Base-by-base conservation (phyloP, 176 grass and related monocot species). In the Carex parvula region DNA sequence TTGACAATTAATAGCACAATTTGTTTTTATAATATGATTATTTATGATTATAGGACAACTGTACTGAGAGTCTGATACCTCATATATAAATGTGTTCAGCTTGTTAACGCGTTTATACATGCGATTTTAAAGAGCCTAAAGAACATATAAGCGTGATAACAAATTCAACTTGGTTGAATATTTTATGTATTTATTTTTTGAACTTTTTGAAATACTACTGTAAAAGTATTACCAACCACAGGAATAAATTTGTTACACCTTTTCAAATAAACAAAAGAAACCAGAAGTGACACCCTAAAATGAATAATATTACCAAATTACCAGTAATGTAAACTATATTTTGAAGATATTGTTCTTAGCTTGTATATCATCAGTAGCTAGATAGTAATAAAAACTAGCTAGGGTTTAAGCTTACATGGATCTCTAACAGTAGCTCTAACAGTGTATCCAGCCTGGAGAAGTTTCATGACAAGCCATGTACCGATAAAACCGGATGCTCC, bases 401-500 rank as follows among this genome's bases (percentile, higher is more conserved):
- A 77, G 5, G 12, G 0, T 56, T 55, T 17, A 12, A 39, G 67
- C 72, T 88, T 48, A 94, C 95, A 57, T 0, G 92, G 92, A 59
- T 93, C 95, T 84, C 92, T 88, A 24, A 98, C 87, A 50, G 92
- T 97, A 48, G 94, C 92, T 37, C 94, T 58, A 22, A 94, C 92
- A 20, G 80, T 79, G 90, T 97, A 97, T 8, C 92, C 94, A 4
- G 77, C 86, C 76, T 90, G 72, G 10, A 97, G 91, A 35, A 97
- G 94, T 87, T 90, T 97, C 94, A 93, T 90, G 22, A 93, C 88
- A 80, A 97, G 91, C 91, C 94, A 97, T n/a, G 94, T 90, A 18
- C 91, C 91, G 15, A 97, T 64, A 85, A 88, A 97, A 37, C 94
- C 94, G 17, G 94, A 88, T 2, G 94, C 94, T 8, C 94, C 94